These are phyloP conservation scores for Paramecium primaurelia DNA, from an alignment of 73 alveolate genomes.

Conservation along the genomic window DNA sequence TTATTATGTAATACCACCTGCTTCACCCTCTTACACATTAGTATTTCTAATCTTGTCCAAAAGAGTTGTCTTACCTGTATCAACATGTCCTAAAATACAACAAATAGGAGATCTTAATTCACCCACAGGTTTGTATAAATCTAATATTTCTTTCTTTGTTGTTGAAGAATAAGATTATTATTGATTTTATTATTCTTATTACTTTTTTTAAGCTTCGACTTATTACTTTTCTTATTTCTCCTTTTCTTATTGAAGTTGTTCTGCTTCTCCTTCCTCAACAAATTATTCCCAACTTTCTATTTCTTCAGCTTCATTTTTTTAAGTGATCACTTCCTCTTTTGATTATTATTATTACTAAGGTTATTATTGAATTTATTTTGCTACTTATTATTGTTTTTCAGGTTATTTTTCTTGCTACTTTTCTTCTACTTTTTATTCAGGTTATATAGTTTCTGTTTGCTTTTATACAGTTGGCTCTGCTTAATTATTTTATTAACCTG, in stretches of 20 bases:
- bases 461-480: not conserved
- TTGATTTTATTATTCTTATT: not conserved
- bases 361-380: slow-evolving; percentile 25
- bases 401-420: slow-evolving; percentile 49
- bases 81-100: slow-evolving; percentile 99
- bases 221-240: slow-evolving; percentile 42
- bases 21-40: slow-evolving; percentile 90
- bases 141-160: slow-evolving; percentile 11
- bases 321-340: slow-evolving; percentile 41
- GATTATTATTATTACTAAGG: not conserved
- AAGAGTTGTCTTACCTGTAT: slow-evolving; percentile 99
- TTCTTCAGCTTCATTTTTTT: not conserved
- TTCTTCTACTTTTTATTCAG: not conserved
- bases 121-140: slow-evolving; percentile 50
- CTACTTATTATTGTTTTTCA: slow-evolving; percentile 42
- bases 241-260: not conserved
- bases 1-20: slow-evolving; percentile 99
- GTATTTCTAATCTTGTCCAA: slow-evolving; percentile 98
- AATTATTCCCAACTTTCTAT: slow-evolving; percentile 53
- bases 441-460: slow-evolving; percentile 6
- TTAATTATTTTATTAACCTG: slow-evolving; percentile 40
- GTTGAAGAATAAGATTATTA: not conserved
- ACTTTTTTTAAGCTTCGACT: slow-evolving; percentile 46
- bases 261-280: slow-evolving; percentile 51
- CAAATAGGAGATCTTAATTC: slow-evolving; percentile 88